Evolutionary conservation across 1,284 basidiomycete genomes (phyloP).

Genomic region (Apiotrichum domesticum): DNA sequence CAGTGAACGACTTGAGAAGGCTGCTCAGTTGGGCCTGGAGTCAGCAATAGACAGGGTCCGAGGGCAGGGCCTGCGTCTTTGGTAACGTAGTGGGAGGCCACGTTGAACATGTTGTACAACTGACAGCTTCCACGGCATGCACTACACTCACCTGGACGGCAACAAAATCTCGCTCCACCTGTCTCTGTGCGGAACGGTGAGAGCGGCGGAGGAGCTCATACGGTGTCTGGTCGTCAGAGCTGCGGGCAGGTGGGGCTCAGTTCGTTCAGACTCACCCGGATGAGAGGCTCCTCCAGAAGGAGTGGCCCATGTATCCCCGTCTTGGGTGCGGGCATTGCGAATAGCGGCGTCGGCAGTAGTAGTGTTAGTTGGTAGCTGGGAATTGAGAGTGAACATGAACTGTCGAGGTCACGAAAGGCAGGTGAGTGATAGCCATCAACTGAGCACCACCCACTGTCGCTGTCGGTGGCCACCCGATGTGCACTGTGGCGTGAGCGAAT

Average conservation of each 20-base stretch:
- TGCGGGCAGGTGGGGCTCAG: conserved; percentile 2
- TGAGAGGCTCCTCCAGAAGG: conserved; percentile 40
- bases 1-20: conserved; percentile 21
- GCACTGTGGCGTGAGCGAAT: too few species aligned
- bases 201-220: conserved; percentile 46
- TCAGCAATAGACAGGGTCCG: neutral
- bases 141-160: conserved; percentile 10
- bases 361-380: neutral
- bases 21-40: conserved; percentile 15
- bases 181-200: conserved; percentile 44
- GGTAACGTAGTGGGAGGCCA: too few species aligned
- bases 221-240: conserved; percentile 33
- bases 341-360: neutral
- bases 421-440: too few species aligned
- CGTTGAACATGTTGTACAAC: too few species aligned
- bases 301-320: conserved; percentile 24
- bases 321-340: conserved; percentile 12
- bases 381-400: too few species aligned
- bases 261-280: conserved; percentile 26
- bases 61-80: neutral
- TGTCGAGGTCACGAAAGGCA: neutral
- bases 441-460: too few species aligned
- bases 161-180: conserved; percentile 47
- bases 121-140: too few species aligned
- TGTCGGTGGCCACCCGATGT: too few species aligned